A percentile compares a stretch with the other conserved stretches of the same genome.
Conservation (phyloP, 1,284 basidiomycete species). For the Kwoniella shivajii region DNA sequence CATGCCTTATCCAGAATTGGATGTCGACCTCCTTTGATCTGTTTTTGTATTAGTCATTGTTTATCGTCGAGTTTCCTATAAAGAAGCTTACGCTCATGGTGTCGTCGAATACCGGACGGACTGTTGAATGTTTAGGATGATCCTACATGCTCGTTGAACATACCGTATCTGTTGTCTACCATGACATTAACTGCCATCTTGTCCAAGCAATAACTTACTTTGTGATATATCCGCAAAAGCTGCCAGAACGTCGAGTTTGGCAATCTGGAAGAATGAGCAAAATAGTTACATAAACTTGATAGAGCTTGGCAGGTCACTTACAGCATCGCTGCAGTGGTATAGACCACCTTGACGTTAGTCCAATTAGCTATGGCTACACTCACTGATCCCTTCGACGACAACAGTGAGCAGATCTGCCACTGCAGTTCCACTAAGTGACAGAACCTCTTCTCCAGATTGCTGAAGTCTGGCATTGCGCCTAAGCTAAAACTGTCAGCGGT, state of each 20-base stretch:
- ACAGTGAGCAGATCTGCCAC: conserved; percentile 69
- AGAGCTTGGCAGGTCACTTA: conserved; percentile 44
- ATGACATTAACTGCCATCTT: neutral
- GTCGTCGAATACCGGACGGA: conserved; percentile 82
- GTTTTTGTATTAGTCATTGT: neutral
- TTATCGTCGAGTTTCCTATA: neutral
- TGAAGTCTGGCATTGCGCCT: conserved; percentile 37
- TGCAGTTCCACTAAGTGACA: conserved; percentile 79
- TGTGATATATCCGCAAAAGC: conserved; percentile 64
- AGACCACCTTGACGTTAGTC: conserved; percentile 58
- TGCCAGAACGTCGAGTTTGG: conserved; percentile 66
- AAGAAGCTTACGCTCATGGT: conserved; percentile 63
- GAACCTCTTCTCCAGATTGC: conserved; percentile 53
- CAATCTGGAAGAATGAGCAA: conserved; percentile 60
- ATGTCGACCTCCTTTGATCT: conserved; percentile 78
- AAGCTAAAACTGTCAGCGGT: conserved; percentile 21
- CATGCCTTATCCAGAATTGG: conserved; percentile 79
- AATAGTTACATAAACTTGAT: neutral
- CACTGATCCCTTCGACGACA: conserved; percentile 65
- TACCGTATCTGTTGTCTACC: conserved; percentile 66
- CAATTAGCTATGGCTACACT: neutral
- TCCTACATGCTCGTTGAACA: no score
- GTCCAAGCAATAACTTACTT: neutral
- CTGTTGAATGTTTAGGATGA: conserved; percentile 53
- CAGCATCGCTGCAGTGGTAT: conserved; percentile 87